Evolutionary conservation across 805 yeast genomes (phyloP).

Genomic region (Wickerhamiella spandovensis): DNA sequence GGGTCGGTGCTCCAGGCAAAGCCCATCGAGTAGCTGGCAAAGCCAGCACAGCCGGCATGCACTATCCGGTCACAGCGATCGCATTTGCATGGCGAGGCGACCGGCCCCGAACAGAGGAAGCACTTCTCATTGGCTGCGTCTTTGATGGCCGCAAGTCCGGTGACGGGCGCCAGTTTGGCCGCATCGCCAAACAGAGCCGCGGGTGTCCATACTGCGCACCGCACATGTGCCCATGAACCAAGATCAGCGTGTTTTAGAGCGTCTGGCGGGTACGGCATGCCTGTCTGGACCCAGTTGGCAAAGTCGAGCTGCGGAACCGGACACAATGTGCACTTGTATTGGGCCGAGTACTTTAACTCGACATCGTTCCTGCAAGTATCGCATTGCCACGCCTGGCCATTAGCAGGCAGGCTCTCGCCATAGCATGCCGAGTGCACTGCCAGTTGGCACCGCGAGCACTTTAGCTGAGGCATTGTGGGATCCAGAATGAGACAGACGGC

Average conservation of each 20-base stretch:
- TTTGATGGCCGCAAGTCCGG: slow-evolving; percentile 4
- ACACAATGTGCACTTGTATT: slow-evolving; percentile 9
- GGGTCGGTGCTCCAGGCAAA: background rate
- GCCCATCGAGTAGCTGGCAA: slow-evolving; percentile 8
- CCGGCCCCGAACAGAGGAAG: slow-evolving; percentile 6
- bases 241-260: slow-evolving; percentile 11
- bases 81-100: slow-evolving; percentile 9
- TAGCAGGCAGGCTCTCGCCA: slow-evolving; percentile 4
- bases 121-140: slow-evolving; percentile 14
- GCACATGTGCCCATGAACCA: slow-evolving; percentile 12
- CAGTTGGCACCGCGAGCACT: slow-evolving; percentile 12
- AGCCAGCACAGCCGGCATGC: slow-evolving; percentile 50
- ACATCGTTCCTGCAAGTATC: slow-evolving; percentile 68
- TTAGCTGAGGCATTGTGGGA: slow-evolving; percentile 8
- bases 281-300: slow-evolving; percentile 12
- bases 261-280: slow-evolving; percentile 10
- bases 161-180: background rate
- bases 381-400: slow-evolving; percentile 33
- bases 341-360: slow-evolving; percentile 10
- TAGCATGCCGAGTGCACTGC: slow-evolving; percentile 14
- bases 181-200: background rate
- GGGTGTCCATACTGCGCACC: slow-evolving; percentile 13
- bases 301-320: slow-evolving; percentile 14
- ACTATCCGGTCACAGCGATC: slow-evolving; percentile 11
- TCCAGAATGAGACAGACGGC: slow-evolving; percentile 14